Base-by-base conservation (phyloP, 331 rosid species). In the Spiraea crenata region DNA sequence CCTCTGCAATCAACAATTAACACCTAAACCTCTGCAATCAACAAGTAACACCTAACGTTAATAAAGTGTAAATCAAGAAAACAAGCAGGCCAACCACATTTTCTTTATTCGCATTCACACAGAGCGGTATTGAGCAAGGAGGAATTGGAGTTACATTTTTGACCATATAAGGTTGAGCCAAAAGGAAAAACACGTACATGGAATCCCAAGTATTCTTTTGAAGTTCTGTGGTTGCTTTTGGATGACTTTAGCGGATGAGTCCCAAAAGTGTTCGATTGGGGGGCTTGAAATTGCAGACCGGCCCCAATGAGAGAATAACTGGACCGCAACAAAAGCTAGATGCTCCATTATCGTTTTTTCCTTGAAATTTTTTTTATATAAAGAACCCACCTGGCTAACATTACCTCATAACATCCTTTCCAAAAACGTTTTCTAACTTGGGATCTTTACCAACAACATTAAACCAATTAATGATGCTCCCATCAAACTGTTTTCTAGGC, bases 161-260 rank as follows among this genome's bases (percentile, higher is more conserved):
- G n/a, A n/a, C 51, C 60, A 10, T 15, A 51, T 12, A 58, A 63
- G 71, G 82, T 69, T 75, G 74, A 65, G 42, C 64, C 62, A 0
- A 45, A 45, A 11, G 49, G 49, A 45, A 45, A 68, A 63, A 65
- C 34, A 71, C 48, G 31, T 25, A 1, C 31, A 25, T 25, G 31
- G 31, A 25, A 25, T 25, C 31, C 31, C 72, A 45, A 77, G 70
- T 45, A 31, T 35, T 58, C 68, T 41, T 41, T 67, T 66, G 81
- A 65, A 77, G 71, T 59, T 62, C 25, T 12, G 59, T 47, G 85
- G 72, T 56, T 81, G 82, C 83, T 76, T 88, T 76, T 74, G 34
- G 20, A 54, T 71, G 55, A 75, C 83, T 82, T 83, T 39, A 54
- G 47, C 74, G 58, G 10, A 34, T 13, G 73, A 76, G 65, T 72